Conservation (phyloP, 2,329 filamentous ascomycete genomes). For the Dryadomyces quercivorus region DNA sequence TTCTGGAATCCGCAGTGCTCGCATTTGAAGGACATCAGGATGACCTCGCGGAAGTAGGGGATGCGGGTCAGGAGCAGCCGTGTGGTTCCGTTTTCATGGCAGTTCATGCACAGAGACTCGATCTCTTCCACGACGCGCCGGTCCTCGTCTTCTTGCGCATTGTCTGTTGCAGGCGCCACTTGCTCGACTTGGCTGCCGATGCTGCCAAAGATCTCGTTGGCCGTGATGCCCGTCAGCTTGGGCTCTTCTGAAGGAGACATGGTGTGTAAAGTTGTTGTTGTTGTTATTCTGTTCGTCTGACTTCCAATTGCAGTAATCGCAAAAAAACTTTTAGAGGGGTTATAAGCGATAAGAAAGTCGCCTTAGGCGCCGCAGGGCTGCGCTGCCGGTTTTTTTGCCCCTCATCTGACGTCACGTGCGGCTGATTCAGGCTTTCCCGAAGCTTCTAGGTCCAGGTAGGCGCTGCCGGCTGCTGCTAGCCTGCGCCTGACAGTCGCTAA, state of each 20-base stretch:
- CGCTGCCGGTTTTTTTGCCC: slow-evolving; percentile 2
- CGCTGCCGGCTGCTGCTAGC: no score
- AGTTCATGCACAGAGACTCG: slow-evolving; percentile 80
- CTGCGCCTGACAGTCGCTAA: no score
- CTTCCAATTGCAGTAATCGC: background rate
- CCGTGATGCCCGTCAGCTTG: slow-evolving; percentile 21
- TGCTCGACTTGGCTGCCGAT: slow-evolving; percentile 50
- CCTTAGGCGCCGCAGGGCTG: background rate
- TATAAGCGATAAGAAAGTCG: background rate
- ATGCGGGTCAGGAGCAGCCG: slow-evolving; percentile 82
- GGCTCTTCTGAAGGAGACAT: slow-evolving; percentile 21
- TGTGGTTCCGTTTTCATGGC: slow-evolving; percentile 70
- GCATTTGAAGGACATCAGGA: slow-evolving; percentile 94
- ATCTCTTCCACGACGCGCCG: slow-evolving; percentile 51
- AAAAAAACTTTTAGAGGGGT: slow-evolving; percentile 10
- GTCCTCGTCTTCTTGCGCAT: slow-evolving; percentile 29
- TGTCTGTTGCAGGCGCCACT: slow-evolving; percentile 23
- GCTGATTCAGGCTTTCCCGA: slow-evolving; percentile 9
- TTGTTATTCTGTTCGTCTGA: background rate
- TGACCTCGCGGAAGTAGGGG: slow-evolving; percentile 93
- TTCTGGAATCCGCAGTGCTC: slow-evolving; percentile 81
- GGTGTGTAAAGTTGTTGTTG: slow-evolving; percentile 12
- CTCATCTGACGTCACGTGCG: slow-evolving; percentile 5
- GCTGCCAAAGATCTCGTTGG: slow-evolving; percentile 46
- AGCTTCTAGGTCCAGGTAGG: slow-evolving; percentile 8